Conservation (phyloP, 2,329 filamentous ascomycete genomes). For the Sporothrix sp. region DNA sequence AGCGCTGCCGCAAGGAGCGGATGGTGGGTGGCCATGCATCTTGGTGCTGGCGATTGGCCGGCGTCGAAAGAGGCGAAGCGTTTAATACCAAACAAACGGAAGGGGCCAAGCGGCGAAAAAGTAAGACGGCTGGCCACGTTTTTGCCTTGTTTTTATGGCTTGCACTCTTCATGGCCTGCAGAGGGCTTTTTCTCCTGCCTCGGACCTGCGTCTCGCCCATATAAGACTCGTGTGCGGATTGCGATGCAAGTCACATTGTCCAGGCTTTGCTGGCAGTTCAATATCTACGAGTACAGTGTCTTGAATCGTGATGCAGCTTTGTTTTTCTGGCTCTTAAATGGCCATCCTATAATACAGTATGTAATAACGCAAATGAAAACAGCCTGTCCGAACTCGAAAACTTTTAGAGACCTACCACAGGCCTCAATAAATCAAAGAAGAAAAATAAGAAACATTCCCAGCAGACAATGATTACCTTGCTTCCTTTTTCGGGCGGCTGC, state of each 20-base stretch:
- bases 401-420: not conserved
- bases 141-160: too few species aligned
- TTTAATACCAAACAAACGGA: too few species aligned
- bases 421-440: not conserved
- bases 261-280: too few species aligned
- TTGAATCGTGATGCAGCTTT: too few species aligned
- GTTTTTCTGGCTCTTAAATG: not conserved
- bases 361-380: not conserved
- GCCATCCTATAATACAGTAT: not conserved
- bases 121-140: not conserved
- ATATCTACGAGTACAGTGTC: too few species aligned
- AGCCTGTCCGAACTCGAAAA: not conserved
- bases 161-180: too few species aligned
- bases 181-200: slow-evolving; percentile 4
- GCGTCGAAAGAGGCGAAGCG: not conserved
- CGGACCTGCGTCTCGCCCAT: too few species aligned
- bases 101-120: not conserved
- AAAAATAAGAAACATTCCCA: not conserved
- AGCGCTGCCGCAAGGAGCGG: too few species aligned
- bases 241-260: too few species aligned
- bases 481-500: too few species aligned
- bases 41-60: not conserved
- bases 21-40: slow-evolving; percentile 5
- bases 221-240: too few species aligned
- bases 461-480: not conserved